phyloP scores from a whole-genome alignment of 1,284 basidiomycete genomes.

The Apiotrichum akiyoshidainum region DNA sequence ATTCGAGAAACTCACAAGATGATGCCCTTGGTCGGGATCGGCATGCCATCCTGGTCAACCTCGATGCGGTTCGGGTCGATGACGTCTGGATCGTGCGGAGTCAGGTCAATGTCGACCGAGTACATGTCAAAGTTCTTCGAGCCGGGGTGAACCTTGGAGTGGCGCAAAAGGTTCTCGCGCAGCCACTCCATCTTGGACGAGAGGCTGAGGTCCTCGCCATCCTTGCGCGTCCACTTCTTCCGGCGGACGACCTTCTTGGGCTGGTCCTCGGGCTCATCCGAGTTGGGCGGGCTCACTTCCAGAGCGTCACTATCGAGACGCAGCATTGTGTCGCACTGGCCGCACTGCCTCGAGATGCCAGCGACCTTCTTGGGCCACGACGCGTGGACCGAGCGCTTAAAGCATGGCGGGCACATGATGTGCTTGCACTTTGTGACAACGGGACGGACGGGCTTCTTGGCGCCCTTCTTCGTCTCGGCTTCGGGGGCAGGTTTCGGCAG shows the following conservation, averaged over 20 bases:
- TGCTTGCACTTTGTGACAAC: conserved; percentile 91
- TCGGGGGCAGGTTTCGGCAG: conserved; percentile 43
- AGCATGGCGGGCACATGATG: conserved; percentile 81
- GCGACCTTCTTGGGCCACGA: conserved; percentile 69
- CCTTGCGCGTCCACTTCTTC: conserved; percentile 68
- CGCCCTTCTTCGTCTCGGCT: conserved; percentile 32
- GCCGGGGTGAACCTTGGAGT: conserved; percentile 73
- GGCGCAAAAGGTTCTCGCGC: conserved; percentile 67
- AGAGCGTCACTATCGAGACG: conserved; percentile 63
- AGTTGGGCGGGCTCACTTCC: conserved; percentile 64
- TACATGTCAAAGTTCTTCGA: conserved; percentile 76
- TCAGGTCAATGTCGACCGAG: conserved; percentile 56
- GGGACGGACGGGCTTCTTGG: conserved; percentile 43
- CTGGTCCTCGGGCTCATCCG: conserved; percentile 54
- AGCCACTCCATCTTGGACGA: conserved; percentile 84
- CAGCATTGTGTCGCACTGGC: conserved; percentile 68
- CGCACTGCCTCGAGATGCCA: conserved; percentile 63
- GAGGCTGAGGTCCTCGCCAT: conserved; percentile 66
- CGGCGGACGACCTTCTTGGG: conserved; percentile 31
- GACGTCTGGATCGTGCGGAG: conserved; percentile 58
- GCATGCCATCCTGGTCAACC: conserved; percentile 59
- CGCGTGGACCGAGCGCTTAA: conserved; percentile 68
- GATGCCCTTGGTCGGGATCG: conserved; percentile 66
- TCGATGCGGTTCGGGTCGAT: conserved; percentile 57
- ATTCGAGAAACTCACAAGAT: no score